Conservation (phyloP, 148 eudicot species). For the Rhododendron mucronatum region DNA sequence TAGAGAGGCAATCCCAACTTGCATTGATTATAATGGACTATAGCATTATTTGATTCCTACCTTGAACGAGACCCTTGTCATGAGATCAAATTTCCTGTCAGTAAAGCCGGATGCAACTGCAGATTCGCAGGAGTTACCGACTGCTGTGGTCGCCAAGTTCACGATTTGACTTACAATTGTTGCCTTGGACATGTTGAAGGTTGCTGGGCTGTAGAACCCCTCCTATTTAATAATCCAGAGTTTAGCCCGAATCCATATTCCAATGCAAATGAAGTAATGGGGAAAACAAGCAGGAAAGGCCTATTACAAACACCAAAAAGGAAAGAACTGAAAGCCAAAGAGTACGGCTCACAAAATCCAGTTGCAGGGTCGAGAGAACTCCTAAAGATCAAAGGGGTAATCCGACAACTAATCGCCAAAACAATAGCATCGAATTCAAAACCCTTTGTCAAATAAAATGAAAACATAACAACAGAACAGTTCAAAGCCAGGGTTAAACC, state of each 20-base stretch:
- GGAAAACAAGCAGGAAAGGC: not conserved
- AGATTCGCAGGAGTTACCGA: conserved; percentile 38
- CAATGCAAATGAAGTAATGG: not conserved
- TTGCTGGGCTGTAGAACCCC: conserved; percentile 46
- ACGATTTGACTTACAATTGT: conserved; percentile 31
- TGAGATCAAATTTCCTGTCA: conserved; percentile 45
- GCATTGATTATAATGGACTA: not conserved
- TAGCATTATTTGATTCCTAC: conserved; percentile 22
- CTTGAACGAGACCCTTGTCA: conserved; percentile 84
- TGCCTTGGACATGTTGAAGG: conserved; percentile 43
- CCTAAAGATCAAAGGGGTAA: not conserved
- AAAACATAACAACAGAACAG: not conserved
- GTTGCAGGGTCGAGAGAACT: not conserved
- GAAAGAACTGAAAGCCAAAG: not conserved
- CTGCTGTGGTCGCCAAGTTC: conserved; percentile 31
- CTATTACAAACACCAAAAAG: not conserved
- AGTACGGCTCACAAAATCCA: not conserved
- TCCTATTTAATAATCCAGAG: conserved; percentile 34
- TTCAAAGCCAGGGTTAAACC: not conserved
- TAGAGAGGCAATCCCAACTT: not conserved
- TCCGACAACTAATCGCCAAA: not conserved
- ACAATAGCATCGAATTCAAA: not conserved
- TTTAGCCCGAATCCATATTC: not conserved
- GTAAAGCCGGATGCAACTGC: conserved; percentile 56
- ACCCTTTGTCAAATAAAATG: not conserved